Conservation (phyloP, 345 rosid genomes). For the Citrus cavaleriei region DNA sequence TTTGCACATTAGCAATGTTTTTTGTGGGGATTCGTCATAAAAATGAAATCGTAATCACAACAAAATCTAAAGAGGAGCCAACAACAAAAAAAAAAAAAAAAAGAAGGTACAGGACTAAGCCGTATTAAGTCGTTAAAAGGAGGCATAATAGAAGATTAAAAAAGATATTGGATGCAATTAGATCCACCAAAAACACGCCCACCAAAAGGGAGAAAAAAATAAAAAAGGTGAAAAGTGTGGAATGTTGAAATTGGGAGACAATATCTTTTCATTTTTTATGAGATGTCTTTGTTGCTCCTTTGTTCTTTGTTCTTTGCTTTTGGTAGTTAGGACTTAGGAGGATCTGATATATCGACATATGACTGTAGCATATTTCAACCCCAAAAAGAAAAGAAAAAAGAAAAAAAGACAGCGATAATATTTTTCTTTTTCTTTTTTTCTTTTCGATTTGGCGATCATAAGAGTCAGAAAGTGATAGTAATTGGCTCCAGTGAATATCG, state of each 20-base stretch:
- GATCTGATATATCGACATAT: neutral
- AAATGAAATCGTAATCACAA: neutral
- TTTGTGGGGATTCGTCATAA: neutral
- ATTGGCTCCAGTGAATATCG: slow-evolving; percentile 20
- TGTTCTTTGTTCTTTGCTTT: slow-evolving; percentile 25
- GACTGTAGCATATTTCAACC: slow-evolving; percentile 30
- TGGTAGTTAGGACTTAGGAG: slow-evolving; percentile 12
- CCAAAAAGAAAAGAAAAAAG: neutral
- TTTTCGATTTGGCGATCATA: neutral
- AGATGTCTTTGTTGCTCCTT: slow-evolving; percentile 32
- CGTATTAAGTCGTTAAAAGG: slow-evolving; percentile 21
- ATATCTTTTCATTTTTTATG: slow-evolving; percentile 35
- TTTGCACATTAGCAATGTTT: neutral
- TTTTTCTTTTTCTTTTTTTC: no score
- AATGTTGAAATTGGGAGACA: slow-evolving; percentile 39
- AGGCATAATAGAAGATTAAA: slow-evolving; percentile 20
- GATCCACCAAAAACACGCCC: slow-evolving; percentile 27
- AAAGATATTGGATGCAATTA: slow-evolving; percentile 27
- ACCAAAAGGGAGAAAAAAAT: neutral
- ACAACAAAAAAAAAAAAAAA: neutral
- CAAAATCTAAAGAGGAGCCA: slow-evolving; percentile 1
- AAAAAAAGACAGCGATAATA: neutral
- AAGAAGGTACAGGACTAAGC: slow-evolving; percentile 15
- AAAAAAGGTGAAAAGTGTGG: slow-evolving; percentile 19
- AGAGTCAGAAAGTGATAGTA: neutral